Base-by-base conservation (phyloP, 2,329 filamentous ascomycete genomes). In the Sarocladium kiliense region DNA sequence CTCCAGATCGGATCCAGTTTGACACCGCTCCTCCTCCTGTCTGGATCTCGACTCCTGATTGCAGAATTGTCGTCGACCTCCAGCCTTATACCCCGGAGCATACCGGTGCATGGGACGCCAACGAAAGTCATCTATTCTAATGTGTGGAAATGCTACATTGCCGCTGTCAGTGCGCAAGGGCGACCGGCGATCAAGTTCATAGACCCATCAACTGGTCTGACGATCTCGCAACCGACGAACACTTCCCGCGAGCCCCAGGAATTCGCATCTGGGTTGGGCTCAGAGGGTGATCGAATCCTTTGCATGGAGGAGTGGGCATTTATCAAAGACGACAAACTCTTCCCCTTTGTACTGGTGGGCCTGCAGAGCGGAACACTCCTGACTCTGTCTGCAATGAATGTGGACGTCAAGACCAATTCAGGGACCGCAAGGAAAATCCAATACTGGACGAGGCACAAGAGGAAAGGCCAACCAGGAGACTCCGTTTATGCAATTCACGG, bases 281-380 rank as follows among this genome's bases (percentile, higher is more conserved):
- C 16, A 16, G 50, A 68, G 1, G 79, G 79, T 1, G 84, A 88
- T 58, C 76, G 75, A 37, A 79, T 91, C 1, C 74, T 81, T 42
- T 76, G 80, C 1, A 66, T 91, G 7, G 67, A 78, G 1, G 84
- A 89, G 58, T 91, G 88, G 88, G 66, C 74, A 4, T 83, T 81
- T 58, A 69, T 73, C 30, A 80, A 81, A 55, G 75, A 81, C 36
- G 75, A 74, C n/a, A 81, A 78, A 55, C 76, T 70, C 0, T 87
- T 86, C 67, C 76, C 80, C 1, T 87, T 84, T 63, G 73, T 90
- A 30, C 74, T 89, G 14, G 77, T 88, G 11, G 76, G 50, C 21
- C 19, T 53, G 21, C 74, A 74, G 30, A 69, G 71, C 10, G 83
- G 84, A 1, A 72, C 76, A 4, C 69, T 88, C 12, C 63, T 85